Base-by-base conservation (phyloP, 2,329 filamentous ascomycete species). In the Pyrenophora graminea region DNA sequence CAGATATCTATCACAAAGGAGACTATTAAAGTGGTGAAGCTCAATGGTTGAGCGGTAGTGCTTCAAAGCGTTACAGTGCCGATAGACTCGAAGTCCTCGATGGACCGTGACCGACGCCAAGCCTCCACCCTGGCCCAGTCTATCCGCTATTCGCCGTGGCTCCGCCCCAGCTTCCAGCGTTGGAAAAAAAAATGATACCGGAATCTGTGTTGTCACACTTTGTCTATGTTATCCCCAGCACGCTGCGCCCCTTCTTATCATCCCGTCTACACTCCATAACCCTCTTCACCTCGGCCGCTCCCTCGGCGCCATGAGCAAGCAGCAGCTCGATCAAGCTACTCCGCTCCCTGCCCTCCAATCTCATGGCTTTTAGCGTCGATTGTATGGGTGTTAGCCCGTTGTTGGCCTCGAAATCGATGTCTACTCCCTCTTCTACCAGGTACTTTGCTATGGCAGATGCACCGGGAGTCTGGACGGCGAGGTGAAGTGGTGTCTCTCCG, bases 401-500 rank as follows among this genome's bases (percentile, higher is more conserved):
- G 17, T 60, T 52, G 7, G 62, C 51, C 23, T 62, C 58, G 10
- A 56, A 53, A 37, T 69, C 67, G n/a, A 71, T 64, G 48, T 72
- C 69, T 4, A 63, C 67, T 9, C 69, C 69, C 23, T 55, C 56
- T 23, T 70, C 68, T 7, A 69, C 42, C 18, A 72, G 50, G 34
- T 63, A 67, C 30, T 55, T 66, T 15, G 64, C 68, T 4, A 68
- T 62, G 25, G 56, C 41, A 41, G 61, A 66, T 8, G 58, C 59
- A 6, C 66, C 67, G 3, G 62, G 56, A 9, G 64, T 67, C 33
- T 54, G 64, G n/a, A 58, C 56, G 6, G 69, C 69, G n/a, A 67
- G 52, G 46, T 70, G 63, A 7, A 71, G 57, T 2, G 69, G 63
- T 13, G 69, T 71, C 42, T 71, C 69, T 10, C 66, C 68, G n/a